These are phyloP conservation scores for Solanum hybrid DNA, from an alignment of 305 asterid genomes.

Conservation along the genomic window DNA sequence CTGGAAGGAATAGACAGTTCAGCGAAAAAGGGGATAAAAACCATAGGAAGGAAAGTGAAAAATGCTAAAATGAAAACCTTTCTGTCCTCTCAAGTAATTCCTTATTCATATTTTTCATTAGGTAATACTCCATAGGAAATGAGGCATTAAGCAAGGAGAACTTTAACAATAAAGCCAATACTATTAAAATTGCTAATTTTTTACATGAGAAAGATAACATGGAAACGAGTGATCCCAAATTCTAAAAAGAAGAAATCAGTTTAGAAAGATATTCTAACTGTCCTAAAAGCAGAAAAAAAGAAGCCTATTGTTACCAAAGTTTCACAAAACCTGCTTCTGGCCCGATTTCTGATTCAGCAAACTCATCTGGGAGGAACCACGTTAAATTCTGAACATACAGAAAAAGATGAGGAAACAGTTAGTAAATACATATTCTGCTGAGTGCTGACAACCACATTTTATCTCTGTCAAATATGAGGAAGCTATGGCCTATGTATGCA, in stretches of 20 bases:
- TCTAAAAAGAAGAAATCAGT: background rate
- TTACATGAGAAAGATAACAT: background rate
- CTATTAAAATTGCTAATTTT: background rate
- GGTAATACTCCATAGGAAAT: background rate
- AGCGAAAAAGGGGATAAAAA: background rate
- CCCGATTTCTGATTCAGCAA: constrained; percentile 90
- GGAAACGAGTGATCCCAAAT: background rate
- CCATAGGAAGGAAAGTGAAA: background rate
- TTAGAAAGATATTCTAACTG: background rate
- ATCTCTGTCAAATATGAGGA: background rate
- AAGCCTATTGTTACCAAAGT: constrained; percentile 71
- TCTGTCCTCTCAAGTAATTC: background rate
- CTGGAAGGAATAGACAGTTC: constrained; percentile 32
- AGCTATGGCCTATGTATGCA: background rate
- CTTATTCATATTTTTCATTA: background rate
- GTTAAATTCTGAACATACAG: constrained; percentile 57
- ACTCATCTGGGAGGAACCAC: constrained; percentile 92
- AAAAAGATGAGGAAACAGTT: constrained; percentile 1
- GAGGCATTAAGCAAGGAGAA: background rate
- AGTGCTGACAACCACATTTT: background rate
- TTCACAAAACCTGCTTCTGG: constrained; percentile 99
- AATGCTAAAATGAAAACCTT: background rate
- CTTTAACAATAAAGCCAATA: background rate
- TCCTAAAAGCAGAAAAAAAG: constrained; percentile 27
- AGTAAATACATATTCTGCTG: background rate